phyloP scores from a whole-genome alignment of 441 rosid genomes.

The Populus hybrid region DNA sequence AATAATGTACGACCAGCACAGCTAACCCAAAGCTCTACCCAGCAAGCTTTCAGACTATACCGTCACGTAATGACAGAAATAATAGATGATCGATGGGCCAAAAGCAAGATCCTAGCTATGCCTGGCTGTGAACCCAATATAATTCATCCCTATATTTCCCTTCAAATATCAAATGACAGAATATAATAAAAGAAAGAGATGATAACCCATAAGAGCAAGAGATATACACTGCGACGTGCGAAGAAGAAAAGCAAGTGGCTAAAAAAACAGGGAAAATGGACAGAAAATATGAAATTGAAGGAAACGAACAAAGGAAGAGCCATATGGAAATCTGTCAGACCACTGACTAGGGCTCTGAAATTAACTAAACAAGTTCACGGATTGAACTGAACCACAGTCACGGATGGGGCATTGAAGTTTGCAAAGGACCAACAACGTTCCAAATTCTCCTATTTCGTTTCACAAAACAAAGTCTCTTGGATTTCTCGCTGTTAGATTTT shows the following conservation, averaged over 20 bases:
- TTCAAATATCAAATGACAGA: background rate
- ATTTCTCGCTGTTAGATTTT: conserved; percentile 7
- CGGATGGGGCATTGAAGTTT: conserved; percentile 51
- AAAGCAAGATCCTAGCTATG: background rate
- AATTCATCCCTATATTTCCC: background rate
- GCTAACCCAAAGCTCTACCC: conserved; percentile 6
- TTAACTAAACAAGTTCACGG: conserved; percentile 36
- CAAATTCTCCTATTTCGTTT: conserved; percentile 27
- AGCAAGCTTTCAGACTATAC: background rate
- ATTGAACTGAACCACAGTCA: conserved; percentile 43
- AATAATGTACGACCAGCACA: conserved; percentile 2
- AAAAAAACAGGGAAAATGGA: background rate
- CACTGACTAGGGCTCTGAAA: conserved; percentile 18
- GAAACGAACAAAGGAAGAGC: background rate
- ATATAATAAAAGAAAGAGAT: background rate
- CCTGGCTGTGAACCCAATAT: background rate
- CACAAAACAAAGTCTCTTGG: conserved; percentile 5
- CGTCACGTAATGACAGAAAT: background rate
- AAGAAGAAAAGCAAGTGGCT: background rate
- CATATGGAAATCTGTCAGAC: background rate
- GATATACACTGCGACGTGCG: background rate
- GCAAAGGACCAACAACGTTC: conserved; percentile 37
- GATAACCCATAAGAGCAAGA: background rate
- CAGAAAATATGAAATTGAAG: background rate
- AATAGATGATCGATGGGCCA: background rate